Percentiles rank a stretch among this genome's conserved stretches.
Evolutionary conservation across 371 early-diverging fungal species (phyloP).

Genomic region (Conidiobolus incongruus): DNA sequence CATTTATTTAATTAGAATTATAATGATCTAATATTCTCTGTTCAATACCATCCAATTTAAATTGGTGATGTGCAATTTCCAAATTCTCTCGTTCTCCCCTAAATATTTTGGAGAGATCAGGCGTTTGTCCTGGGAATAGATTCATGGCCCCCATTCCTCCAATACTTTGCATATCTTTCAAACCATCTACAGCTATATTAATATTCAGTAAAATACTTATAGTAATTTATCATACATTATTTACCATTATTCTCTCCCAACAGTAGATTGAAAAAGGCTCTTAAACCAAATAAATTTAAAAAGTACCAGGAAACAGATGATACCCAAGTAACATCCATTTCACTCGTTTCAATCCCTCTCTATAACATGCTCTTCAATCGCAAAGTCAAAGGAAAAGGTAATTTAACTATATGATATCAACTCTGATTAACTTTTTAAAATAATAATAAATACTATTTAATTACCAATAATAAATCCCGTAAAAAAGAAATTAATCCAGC

Average conservation of each 20-base stretch:
- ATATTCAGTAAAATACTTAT: no score
- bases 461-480: conserved; percentile 87
- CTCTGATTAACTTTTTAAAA: no score
- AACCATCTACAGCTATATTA: conserved; percentile 81
- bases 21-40: conserved; percentile 49
- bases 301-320: conserved; percentile 96
- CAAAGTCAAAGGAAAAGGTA: conserved; percentile 89
- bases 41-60: conserved; percentile 68
- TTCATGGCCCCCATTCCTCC: conserved; percentile 47
- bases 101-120: conserved; percentile 72
- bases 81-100: conserved; percentile 73
- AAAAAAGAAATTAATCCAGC: conserved; percentile 95
- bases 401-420: no score
- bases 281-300: conserved; percentile 86
- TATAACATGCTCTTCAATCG: conserved; percentile 95
- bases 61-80: conserved; percentile 53
- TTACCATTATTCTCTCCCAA: conserved; percentile 78
- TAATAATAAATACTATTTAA: no score
- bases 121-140: conserved; percentile 20
- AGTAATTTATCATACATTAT: no score
- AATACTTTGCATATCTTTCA: conserved; percentile 76
- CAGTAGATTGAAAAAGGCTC: conserved; percentile 72
- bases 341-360: conserved; percentile 79
- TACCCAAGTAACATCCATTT: conserved; percentile 96
- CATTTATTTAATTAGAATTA: no score